Evolutionary conservation across 2,329 filamentous ascomycete genomes (phyloP).

Genomic region (Dothistroma pini): DNA sequence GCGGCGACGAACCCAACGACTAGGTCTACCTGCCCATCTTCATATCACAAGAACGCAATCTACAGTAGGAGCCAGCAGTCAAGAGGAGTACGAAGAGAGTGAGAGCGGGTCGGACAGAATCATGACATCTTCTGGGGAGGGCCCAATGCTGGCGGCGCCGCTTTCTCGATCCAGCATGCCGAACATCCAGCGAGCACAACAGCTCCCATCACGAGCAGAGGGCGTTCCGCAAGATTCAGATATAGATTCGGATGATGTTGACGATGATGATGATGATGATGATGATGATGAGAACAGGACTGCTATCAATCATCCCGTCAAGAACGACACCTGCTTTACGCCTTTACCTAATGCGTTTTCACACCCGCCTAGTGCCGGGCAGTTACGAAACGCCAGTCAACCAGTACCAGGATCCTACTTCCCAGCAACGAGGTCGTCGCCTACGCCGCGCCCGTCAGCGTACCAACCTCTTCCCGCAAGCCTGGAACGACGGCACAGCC

Average conservation of each 20-base stretch:
- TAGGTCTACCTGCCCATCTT: slow-evolving; percentile 41
- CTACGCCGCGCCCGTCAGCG: slow-evolving; percentile 22
- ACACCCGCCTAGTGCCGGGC: slow-evolving; percentile 63
- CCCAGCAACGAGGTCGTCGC: slow-evolving; percentile 35
- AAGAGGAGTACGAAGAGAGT: slow-evolving; percentile 92
- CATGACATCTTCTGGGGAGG: slow-evolving; percentile 62
- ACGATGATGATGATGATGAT: slow-evolving; percentile 44
- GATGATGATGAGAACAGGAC: slow-evolving; percentile 72
- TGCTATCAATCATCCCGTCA: slow-evolving; percentile 63
- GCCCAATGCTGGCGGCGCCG: slow-evolving; percentile 36
- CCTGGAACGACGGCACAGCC: slow-evolving; percentile 39
- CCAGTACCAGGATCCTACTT: slow-evolving; percentile 47
- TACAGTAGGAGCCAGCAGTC: slow-evolving; percentile 61
- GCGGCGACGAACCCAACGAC: slow-evolving; percentile 48
- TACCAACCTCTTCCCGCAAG: slow-evolving; percentile 36
- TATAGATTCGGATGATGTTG: too few species aligned
- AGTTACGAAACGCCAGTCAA: slow-evolving; percentile 48
- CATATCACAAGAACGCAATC: slow-evolving; percentile 45
- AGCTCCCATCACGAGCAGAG: slow-evolving; percentile 39
- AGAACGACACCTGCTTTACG: slow-evolving; percentile 59
- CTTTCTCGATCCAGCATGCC: slow-evolving; percentile 32
- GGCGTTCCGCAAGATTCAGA: slow-evolving; percentile 28
- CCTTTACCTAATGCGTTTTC: slow-evolving; percentile 92
- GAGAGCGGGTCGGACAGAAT: slow-evolving; percentile 81
- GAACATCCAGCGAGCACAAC: slow-evolving; percentile 7